Base-by-base conservation (phyloP, 1,139 yeast genomes). In the Suhomyces choctaworum region DNA sequence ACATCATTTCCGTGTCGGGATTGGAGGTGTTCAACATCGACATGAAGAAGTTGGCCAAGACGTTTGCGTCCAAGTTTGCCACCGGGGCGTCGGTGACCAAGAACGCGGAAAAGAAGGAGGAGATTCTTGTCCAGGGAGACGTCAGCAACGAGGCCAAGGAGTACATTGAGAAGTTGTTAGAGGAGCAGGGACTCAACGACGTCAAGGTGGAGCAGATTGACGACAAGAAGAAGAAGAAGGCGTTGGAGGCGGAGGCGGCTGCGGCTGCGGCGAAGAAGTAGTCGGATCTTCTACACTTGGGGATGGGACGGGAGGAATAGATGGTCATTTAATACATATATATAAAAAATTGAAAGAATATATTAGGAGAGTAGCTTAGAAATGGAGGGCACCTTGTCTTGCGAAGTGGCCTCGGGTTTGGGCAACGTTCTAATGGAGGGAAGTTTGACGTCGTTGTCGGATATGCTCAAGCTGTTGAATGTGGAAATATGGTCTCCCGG, bases 61-160 rank as follows among this genome's bases (percentile, higher is more conserved):
- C 89, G 1, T 88, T 92, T 62, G 95, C 97, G 0, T 82, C 94
- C 25, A 88, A 87, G 60, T 92, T 90, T 58, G 98, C 98, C 15
- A 90, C 97, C 3, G 98, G 98, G 31, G 94, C 97, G 16, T 80
- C 94, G 28, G 96, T 90, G n/a, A 82, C 90, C 7, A 90, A 90
- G 64, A 84, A 82, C 45, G 92, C 82, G 8, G 97, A 90, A 49
- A 90, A 90, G 62, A 85, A 84, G 56, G 97, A 90, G 46, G 97
- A 90, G 55, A 80, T 90, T 39, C 77, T 88, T 44, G 84, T 90
- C 40, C 97, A 90, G 65, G 98, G 98, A 50, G 98, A 92, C 60
- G 94, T 90, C 30, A 84, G 90, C 45, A 96, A 89, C 48, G 96
- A 85, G 53, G 95, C 92, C 16, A 94, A 84, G 54, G 84, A 69